phyloP scores from a whole-genome alignment of 805 yeast genomes.

The Martiniozyma abietophila region DNA sequence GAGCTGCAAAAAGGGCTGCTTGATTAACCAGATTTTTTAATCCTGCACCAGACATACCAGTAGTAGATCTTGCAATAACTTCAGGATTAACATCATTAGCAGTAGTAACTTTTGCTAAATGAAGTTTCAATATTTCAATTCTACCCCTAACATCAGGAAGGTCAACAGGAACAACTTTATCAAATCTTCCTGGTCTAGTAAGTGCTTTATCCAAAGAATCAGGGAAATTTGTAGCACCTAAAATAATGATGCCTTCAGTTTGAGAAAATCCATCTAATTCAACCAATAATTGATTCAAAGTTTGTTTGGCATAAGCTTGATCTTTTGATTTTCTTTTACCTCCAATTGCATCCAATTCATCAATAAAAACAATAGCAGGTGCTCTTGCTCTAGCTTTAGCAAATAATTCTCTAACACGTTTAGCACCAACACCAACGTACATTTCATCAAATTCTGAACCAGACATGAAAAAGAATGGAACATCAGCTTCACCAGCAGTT shows the following conservation, averaged over 20 bases:
- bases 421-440: constrained; percentile 98
- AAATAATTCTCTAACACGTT: constrained; percentile 90
- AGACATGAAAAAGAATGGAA: constrained; percentile 96
- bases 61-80: constrained; percentile 91
- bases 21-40: constrained; percentile 92
- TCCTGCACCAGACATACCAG: constrained; percentile 98
- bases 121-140: constrained; percentile 82
- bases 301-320: constrained; percentile 97
- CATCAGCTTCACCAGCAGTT: constrained; percentile 98
- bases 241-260: constrained; percentile 85
- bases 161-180: constrained; percentile 89
- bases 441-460: constrained; percentile 98
- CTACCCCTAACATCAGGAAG: constrained; percentile 98
- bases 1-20: constrained; percentile 97
- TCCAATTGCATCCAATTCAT: constrained; percentile 97
- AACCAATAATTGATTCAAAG: constrained; percentile 88
- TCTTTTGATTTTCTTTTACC: constrained; percentile 96
- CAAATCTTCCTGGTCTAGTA: constrained; percentile 97
- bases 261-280: constrained; percentile 95
- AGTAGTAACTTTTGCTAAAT: constrained; percentile 83
- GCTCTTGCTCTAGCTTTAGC: constrained; percentile 89
- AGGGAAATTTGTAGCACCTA: constrained; percentile 98
- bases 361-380: constrained; percentile 95
- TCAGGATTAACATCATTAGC: constrained; percentile 81
- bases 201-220: constrained; percentile 94